Evolutionary conservation across 768 basidiomycete genomes (phyloP), one percentile per base, ranked within the genome.

Genomic region (Chiua virens): DNA sequence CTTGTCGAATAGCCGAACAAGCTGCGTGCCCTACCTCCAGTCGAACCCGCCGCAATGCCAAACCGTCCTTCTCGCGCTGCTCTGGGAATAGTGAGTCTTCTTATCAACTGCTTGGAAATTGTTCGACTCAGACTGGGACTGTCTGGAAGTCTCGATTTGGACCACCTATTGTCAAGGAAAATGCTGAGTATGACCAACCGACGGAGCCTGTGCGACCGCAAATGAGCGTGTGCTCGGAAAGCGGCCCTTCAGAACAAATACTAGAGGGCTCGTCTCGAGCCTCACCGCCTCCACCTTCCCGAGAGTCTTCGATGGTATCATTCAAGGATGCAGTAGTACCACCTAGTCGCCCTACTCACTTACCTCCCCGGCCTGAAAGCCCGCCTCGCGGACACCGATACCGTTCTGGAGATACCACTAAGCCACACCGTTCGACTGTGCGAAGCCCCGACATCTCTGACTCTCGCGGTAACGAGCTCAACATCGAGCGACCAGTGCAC

Each of bases 141-240:
- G n/a, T n/a, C n/a, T n/a, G n/a, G 5, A 28, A 69, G 69, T 69
- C 69, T 34, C 68, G 67, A 9, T 69, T 69, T 27, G 67, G 67
- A 6, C 67, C 67, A n/a, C 67, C 67, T 3, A 49, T 69, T 17
- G 35, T 44, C 28, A 66, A 60, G 35, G 66, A 60, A 38, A 41
- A 45, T 4, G 7, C 5, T 17, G 34, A 34, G 15, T 15, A 15
- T 34, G 34, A 34, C 34, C 34, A 17, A 7, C 9, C 9, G 17
- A 21, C 15, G 3, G 60, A 66, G 11, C 42, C 49, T 22, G 35
- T 21, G 20, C 52, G 25, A 27, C 21, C 45, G 1, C 49, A 34
- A n/a, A 42, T 20, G 28, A 52, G 50, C 18, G 17, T 56, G 15
- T 54, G 67, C 13, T 48, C 49, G 7, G 67, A 65, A 11, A 60